These are phyloP conservation scores for Allium fistulosum DNA, from an alignment of 106 monocot species.

Conservation along the genomic window DNA sequence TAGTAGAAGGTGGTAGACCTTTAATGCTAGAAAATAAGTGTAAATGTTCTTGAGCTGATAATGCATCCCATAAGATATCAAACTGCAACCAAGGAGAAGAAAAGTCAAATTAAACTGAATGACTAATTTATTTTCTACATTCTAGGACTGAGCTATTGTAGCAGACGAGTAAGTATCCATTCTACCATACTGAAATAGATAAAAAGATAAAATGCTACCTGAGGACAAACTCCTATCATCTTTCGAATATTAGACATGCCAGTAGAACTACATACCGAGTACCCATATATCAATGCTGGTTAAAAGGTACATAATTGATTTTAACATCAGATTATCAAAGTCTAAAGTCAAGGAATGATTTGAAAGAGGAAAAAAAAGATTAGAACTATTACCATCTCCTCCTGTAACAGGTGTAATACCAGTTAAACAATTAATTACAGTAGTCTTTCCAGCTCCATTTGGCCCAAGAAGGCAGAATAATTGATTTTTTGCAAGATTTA, in stretches of 20 bases:
- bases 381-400: constrained; percentile 57
- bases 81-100: constrained; percentile 31
- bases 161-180: not conserved
- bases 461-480: constrained; percentile 95
- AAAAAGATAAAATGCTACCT: constrained; percentile 33
- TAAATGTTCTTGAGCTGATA: constrained; percentile 75
- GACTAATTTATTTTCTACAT: not conserved
- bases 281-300: constrained; percentile 78
- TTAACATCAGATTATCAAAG: too few species aligned
- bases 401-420: constrained; percentile 79
- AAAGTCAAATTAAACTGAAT: not conserved
- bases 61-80: constrained; percentile 89
- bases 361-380: too few species aligned
- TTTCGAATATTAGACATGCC: constrained; percentile 87
- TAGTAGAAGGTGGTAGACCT: constrained; percentile 59
- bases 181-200: not conserved
- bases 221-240: constrained; percentile 94
- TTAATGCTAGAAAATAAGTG: constrained; percentile 81
- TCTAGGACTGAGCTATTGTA: not conserved
- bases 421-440: constrained; percentile 80
- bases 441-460: constrained; percentile 96
- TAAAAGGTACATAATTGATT: constrained; percentile 2
- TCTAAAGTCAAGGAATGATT: not conserved
- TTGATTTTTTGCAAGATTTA: constrained; percentile 78
- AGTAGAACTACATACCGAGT: constrained; percentile 57